Conservation (phyloP, 768 basidiomycete species). For the Gyrodon lividus region DNA sequence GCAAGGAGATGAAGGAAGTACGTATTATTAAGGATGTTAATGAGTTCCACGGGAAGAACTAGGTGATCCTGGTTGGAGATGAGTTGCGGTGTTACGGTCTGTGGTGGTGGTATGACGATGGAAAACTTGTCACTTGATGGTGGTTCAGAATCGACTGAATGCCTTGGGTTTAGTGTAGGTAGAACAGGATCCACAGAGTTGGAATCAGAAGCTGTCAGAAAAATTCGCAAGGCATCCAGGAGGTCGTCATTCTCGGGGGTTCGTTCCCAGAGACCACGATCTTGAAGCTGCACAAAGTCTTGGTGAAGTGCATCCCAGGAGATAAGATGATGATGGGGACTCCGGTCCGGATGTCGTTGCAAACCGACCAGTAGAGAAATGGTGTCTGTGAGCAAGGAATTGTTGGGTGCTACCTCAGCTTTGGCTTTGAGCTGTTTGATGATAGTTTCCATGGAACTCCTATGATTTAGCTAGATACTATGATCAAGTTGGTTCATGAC, state of each 20-base stretch:
- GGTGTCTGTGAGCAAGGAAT: slow-evolving; percentile 20
- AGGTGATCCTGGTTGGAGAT: slow-evolving; percentile 21
- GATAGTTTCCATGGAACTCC: slow-evolving; percentile 32
- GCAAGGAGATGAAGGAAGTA: slow-evolving; percentile 71
- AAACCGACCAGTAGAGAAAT: slow-evolving; percentile 19
- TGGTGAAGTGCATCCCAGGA: slow-evolving; percentile 24
- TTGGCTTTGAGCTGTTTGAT: slow-evolving; percentile 23
- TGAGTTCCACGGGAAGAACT: slow-evolving; percentile 53
- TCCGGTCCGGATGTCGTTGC: slow-evolving; percentile 21
- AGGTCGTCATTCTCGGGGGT: slow-evolving; percentile 27
- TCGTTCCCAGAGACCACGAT: slow-evolving; percentile 25
- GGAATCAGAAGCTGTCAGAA: slow-evolving; percentile 12
- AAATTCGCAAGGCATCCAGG: slow-evolving; percentile 22
- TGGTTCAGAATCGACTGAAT: not conserved
- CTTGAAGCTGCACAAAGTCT: slow-evolving; percentile 23
- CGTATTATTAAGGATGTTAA: slow-evolving; percentile 54
- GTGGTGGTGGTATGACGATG: slow-evolving; percentile 15
- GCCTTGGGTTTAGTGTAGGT: not conserved
- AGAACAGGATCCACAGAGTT: not conserved
- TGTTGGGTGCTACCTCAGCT: slow-evolving; percentile 7
- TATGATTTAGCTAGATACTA: too few relatives aligned
- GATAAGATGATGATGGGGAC: slow-evolving; percentile 10
- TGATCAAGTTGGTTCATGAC: not conserved
- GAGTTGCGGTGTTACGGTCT: slow-evolving; percentile 14
- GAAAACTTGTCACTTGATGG: slow-evolving; percentile 8